These are phyloP conservation scores for Leccinum pellstonianum DNA, from an alignment of 768 basidiomycete species.

Conservation along the genomic window DNA sequence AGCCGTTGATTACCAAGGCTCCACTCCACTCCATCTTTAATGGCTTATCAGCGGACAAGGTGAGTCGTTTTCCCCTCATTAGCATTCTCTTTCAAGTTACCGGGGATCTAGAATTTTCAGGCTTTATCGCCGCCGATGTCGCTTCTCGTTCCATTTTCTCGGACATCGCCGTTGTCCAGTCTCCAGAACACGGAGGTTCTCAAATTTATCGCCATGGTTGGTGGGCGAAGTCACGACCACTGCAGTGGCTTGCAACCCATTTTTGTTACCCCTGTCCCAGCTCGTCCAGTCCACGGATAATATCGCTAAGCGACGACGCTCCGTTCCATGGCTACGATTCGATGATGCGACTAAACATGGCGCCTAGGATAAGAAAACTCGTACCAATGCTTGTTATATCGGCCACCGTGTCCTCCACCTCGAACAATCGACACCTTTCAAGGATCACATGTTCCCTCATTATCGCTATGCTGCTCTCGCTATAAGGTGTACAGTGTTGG, in stretches of 20 bases:
- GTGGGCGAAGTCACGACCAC: neutral
- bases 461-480: slow-evolving; percentile 73
- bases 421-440: slow-evolving; percentile 67
- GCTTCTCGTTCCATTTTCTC: neutral
- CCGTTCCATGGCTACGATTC: neutral
- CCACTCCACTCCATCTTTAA: too few relatives aligned
- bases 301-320: slow-evolving; percentile 1
- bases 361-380: slow-evolving; percentile 86
- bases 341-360: slow-evolving; percentile 75
- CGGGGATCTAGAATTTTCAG: neutral
- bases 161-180: neutral
- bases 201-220: neutral
- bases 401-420: slow-evolving; percentile 80
- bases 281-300: slow-evolving; percentile 70
- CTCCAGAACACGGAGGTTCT: neutral
- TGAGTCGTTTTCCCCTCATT: neutral
- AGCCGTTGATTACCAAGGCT: neutral
- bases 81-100: neutral
- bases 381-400: slow-evolving; percentile 79
- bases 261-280: neutral
- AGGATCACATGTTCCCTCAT: slow-evolving; percentile 86
- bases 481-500: slow-evolving; percentile 76
- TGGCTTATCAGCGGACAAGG: neutral
- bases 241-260: neutral
- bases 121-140: neutral